Evolutionary conservation across 2,329 filamentous ascomycete genomes (phyloP).

Genomic region (Xylaria polymorpha): DNA sequence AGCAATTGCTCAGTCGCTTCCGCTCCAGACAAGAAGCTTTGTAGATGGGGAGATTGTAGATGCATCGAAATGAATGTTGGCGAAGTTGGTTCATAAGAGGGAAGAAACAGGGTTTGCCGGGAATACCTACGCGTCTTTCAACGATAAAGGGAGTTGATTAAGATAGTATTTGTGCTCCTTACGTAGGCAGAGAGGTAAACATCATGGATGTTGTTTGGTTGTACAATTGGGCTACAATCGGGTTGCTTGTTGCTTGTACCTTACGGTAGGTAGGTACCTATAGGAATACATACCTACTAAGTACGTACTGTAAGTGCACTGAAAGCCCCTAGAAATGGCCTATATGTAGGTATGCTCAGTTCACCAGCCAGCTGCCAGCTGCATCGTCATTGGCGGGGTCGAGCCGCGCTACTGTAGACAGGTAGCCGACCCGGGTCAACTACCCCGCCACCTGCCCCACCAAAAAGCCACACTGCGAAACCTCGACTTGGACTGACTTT

Average conservation of each 20-base stretch:
- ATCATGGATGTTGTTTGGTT: background rate
- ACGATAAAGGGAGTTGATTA: too few relatives aligned
- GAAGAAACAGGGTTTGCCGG: background rate
- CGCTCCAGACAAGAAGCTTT: constrained; percentile 32
- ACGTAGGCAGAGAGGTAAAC: background rate
- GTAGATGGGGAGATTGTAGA: constrained; percentile 28
- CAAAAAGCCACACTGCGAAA: constrained; percentile 29
- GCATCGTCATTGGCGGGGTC: constrained; percentile 35
- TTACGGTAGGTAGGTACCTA: too few relatives aligned
- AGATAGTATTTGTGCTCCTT: too few relatives aligned
- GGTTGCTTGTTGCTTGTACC: too few relatives aligned
- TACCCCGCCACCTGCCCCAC: constrained; percentile 37
- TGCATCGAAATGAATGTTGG: constrained; percentile 37
- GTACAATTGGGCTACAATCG: background rate
- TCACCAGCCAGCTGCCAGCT: background rate
- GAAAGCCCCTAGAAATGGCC: background rate
- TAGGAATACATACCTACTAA: too few relatives aligned
- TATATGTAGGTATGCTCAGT: background rate
- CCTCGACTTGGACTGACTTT: constrained; percentile 7
- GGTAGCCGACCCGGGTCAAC: background rate
- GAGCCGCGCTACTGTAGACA: background rate
- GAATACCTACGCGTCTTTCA: background rate
- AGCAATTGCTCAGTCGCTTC: constrained; percentile 38
- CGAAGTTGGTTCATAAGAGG: background rate
- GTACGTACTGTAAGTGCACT: background rate